Percentiles rank a stretch among this genome's conserved stretches.
Conservation (phyloP, 139 green algal species). For the Parachlorella kessleri region DNA sequence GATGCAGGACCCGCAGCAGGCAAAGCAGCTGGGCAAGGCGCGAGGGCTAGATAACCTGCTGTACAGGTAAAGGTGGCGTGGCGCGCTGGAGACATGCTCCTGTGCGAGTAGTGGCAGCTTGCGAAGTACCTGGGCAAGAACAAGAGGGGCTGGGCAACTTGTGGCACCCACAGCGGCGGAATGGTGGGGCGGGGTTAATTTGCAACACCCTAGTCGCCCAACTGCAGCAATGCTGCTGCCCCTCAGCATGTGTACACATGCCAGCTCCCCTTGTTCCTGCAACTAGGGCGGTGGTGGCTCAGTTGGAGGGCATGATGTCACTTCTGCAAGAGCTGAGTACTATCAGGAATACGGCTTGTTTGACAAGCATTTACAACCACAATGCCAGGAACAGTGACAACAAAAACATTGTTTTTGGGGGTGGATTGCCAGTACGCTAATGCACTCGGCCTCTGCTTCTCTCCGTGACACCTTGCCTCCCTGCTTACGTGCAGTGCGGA, state of each 20-base stretch:
- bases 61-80: too few species aligned
- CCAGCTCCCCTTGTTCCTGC: background rate
- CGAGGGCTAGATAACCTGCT: slow-evolving; percentile 93
- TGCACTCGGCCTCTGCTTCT: background rate
- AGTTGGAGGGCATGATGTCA: too few species aligned
- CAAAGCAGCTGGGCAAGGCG: slow-evolving; percentile 37
- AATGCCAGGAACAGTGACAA: too few species aligned
- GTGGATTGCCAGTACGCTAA: background rate
- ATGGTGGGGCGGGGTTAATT: background rate
- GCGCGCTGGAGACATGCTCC: too few species aligned
- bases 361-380: too few species aligned
- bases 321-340: too few species aligned
- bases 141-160: too few species aligned
- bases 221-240: background rate
- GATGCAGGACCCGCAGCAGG: slow-evolving; percentile 63
- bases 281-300: background rate
- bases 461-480: background rate
- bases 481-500: slow-evolving; percentile 45
- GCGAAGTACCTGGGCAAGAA: too few species aligned
- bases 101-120: too few species aligned
- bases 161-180: too few species aligned
- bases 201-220: background rate
- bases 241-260: background rate
- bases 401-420: too few species aligned
- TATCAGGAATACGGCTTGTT: too few species aligned